phyloP scores from a whole-genome alignment of 2,329 filamentous ascomycete species.

The Fusarium sp. region DNA sequence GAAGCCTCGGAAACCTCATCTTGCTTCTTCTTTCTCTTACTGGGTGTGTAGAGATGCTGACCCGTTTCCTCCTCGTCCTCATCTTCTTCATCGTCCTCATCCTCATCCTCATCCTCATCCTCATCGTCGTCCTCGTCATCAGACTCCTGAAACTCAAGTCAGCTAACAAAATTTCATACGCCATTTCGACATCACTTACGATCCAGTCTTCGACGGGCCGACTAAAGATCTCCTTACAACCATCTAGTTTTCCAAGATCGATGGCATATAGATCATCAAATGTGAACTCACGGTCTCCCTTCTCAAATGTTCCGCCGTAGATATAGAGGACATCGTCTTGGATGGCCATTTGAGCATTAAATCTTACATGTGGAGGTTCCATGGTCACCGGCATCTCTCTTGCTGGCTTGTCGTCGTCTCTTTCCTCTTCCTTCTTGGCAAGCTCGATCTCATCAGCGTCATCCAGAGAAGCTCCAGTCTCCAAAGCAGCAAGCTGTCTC shows the following conservation, averaged over 20 bases:
- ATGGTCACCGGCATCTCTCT: conserved; percentile 74
- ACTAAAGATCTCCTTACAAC: conserved; percentile 90
- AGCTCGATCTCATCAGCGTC: conserved; percentile 59
- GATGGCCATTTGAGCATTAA: conserved; percentile 90
- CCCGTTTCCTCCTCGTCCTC: conserved; percentile 62
- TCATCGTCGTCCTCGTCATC: conserved; percentile 66
- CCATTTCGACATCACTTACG: conserved; percentile 54
- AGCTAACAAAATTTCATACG: background rate
- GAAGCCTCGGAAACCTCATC: conserved; percentile 54
- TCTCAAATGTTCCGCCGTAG: conserved; percentile 94
- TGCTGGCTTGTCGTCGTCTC: conserved; percentile 65
- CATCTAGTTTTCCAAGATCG: conserved; percentile 93
- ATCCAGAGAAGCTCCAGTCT: conserved; percentile 75
- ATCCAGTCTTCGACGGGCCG: conserved; percentile 86
- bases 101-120: conserved; percentile 67
- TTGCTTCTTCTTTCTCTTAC: conserved; percentile 65
- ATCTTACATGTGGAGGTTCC: conserved; percentile 88
- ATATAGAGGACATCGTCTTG: conserved; percentile 94
- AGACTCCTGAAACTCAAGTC: conserved; percentile 56
- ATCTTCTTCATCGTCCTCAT: conserved; percentile 68
- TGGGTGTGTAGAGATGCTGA: conserved; percentile 58
- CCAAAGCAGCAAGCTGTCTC: conserved; percentile 84
- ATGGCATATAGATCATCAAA: conserved; percentile 95
- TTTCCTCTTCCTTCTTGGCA: conserved; percentile 61
- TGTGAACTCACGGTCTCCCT: conserved; percentile 92